Percentiles rank a stretch among this genome's conserved stretches.
These are phyloP conservation scores for Dioscorea alata DNA, from an alignment of 106 monocot genomes.

Conservation along the genomic window DNA sequence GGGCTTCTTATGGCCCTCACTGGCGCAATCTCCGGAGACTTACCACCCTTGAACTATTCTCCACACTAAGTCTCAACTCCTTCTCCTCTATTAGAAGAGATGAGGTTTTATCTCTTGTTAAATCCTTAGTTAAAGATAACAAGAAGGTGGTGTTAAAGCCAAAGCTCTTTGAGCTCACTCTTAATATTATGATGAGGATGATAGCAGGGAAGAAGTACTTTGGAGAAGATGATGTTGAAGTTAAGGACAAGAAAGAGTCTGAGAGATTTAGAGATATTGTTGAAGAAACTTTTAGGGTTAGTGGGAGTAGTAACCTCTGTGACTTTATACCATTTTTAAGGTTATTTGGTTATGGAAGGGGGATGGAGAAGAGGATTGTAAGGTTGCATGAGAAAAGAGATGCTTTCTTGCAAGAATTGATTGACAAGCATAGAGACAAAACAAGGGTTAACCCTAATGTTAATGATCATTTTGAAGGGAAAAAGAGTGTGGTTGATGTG, in stretches of 20 bases:
- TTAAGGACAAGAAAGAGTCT: constrained; percentile 11
- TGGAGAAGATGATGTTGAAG: constrained; percentile 5
- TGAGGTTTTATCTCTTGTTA: constrained; percentile 13
- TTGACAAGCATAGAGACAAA: constrained; percentile 21
- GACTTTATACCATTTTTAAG: constrained; percentile 31
- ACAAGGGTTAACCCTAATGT: background rate
- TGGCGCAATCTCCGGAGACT: constrained; percentile 36
- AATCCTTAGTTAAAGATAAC: background rate
- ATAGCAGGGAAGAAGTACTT: constrained; percentile 28
- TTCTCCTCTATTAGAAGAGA: constrained; percentile 5
- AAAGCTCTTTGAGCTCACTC: constrained; percentile 13
- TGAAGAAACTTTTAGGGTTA: constrained; percentile 10
- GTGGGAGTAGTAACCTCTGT: constrained; percentile 3
- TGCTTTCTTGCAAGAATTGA: constrained; percentile 12
- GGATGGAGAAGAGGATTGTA: constrained; percentile 14
- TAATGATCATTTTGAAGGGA: background rate
- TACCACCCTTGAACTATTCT: constrained; percentile 15
- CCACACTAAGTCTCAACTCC: constrained; percentile 6
- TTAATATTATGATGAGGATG: constrained; percentile 30
- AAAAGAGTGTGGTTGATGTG: constrained; percentile 20
- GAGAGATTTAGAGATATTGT: constrained; percentile 11
- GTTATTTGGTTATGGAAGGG: constrained; percentile 1
- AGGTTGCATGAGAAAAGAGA: constrained; percentile 16
- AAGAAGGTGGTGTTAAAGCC: constrained; percentile 13
- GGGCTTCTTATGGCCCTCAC: constrained; percentile 20